Base-by-base conservation (phyloP, 331 rosid species). In the Spiraea crenata region DNA sequence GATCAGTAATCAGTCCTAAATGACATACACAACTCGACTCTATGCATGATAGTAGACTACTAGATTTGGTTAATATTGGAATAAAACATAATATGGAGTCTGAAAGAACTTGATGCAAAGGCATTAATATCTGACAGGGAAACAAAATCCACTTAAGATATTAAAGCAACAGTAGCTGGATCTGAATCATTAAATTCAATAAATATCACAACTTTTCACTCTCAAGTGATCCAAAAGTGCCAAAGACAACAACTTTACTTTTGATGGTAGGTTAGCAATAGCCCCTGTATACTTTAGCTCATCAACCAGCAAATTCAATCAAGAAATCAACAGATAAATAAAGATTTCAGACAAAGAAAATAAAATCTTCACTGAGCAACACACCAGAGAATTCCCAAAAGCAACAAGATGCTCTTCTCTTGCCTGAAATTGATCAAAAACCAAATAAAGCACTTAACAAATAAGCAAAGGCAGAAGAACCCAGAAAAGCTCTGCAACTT, bases 321-420 rank as follows among this genome's bases (percentile, higher is more conserved):
- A 35, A 69, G 25, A 55, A 25, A 52, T 56, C 20, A 41, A 46
- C 7, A 34, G n/a, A n/a, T 16, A 67, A 4, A 67, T 38, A 65
- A 51, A 16, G 70, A 49, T 20, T 25, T 25, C 5, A 46, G 59
- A 54, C 39, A 69, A 9, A 15, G 5, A 13, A 12, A 37, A 59
- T 37, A 45, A 38, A 60, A 60, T 25, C 66, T 13, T 8, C 37
- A 68, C 39, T 35, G 35, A 42, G 7, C 59, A 8, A 46, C 75
- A 55, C 50, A 83, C 82, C 81, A 15, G 85, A 76, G 46, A 62
- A 78, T 44, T 69, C 61, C 59, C 65, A 77, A 37, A 35, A 73
- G 64, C 48, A 58, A 9, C 12, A 50, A 67, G 20, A 67, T 72
- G 58, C 67, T n/a, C 56, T 56, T 12, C 15, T 13, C 17, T 20